Conservation (phyloP, 1,284 basidiomycete genomes). For the Trichosporon sp. region DNA sequence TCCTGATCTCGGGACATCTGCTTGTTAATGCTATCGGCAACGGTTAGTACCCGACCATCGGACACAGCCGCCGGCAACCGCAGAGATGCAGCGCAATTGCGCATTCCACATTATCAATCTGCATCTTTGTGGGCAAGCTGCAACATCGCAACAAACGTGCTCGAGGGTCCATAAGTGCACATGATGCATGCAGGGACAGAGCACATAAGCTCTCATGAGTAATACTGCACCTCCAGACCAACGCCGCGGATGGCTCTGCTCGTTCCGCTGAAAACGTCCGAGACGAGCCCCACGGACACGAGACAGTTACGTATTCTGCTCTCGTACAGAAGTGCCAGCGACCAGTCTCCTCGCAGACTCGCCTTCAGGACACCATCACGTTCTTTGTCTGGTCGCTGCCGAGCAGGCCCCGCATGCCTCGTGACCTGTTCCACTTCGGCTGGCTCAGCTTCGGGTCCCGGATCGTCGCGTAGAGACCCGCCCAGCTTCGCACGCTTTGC, state of each 20-base stretch:
- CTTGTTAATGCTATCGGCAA: not conserved
- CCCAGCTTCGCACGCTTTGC: conserved; percentile 13
- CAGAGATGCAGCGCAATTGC: not conserved
- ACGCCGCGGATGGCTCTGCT: conserved; percentile 74
- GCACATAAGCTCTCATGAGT: conserved; percentile 47
- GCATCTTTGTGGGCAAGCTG: not conserved
- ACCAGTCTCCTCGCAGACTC: conserved; percentile 77
- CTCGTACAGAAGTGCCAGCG: conserved; percentile 88
- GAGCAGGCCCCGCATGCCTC: not conserved
- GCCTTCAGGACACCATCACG: conserved; percentile 76
- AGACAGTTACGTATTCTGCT: conserved; percentile 83
- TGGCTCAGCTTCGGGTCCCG: not conserved
- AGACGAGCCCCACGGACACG: conserved; percentile 79
- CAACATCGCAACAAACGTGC: not conserved
- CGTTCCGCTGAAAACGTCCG: conserved; percentile 73
- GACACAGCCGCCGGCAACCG: not conserved
- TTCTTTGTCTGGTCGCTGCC: conserved; percentile 18
- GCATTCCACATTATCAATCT: not conserved
- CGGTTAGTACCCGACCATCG: not conserved
- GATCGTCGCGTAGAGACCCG: conserved; percentile 12
- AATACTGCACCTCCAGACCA: conserved; percentile 86
- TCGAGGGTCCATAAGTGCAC: not conserved
- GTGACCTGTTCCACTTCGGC: conserved; percentile 10
- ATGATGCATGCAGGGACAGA: not conserved
- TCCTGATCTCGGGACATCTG: not conserved